A percentile compares a stretch with the other conserved stretches of the same genome.
phyloP scores from a whole-genome alignment of 2,329 filamentous ascomycete genomes.

The Fusarium graminum region DNA sequence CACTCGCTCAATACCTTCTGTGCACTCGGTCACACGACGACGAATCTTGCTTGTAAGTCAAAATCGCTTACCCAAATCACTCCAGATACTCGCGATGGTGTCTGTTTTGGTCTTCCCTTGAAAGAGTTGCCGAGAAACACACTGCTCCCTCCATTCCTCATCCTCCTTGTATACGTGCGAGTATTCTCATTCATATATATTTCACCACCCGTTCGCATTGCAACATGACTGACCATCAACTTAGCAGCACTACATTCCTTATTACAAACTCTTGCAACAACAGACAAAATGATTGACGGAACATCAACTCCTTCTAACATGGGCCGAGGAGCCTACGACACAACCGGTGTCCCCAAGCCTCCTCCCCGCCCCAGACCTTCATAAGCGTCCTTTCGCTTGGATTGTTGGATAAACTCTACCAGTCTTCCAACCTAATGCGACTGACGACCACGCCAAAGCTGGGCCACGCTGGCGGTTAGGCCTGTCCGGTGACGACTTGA shows the following conservation, averaged over 20 bases:
- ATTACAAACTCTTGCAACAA: slow-evolving; percentile 35
- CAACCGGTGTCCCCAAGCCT: slow-evolving; percentile 64
- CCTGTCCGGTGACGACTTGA: slow-evolving; percentile 38
- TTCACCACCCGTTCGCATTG: neutral
- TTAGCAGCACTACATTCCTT: slow-evolving; percentile 25
- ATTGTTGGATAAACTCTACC: slow-evolving; percentile 41
- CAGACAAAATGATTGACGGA: slow-evolving; percentile 55
- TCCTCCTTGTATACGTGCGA: slow-evolving; percentile 9
- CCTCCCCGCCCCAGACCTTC: slow-evolving; percentile 58
- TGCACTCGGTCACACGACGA: slow-evolving; percentile 49
- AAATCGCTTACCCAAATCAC: slow-evolving; percentile 48
- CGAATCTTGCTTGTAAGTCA: slow-evolving; percentile 53
- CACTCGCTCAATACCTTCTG: slow-evolving; percentile 33
- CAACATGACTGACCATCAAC: slow-evolving; percentile 36
- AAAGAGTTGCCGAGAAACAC: slow-evolving; percentile 8
- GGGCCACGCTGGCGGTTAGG: slow-evolving; percentile 42
- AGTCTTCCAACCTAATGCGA: slow-evolving; percentile 33
- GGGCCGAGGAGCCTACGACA: slow-evolving; percentile 66
- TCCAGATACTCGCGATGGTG: slow-evolving; percentile 15
- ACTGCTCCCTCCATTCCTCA: neutral
- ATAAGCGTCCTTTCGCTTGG: slow-evolving; percentile 48
- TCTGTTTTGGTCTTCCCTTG: slow-evolving; percentile 14
- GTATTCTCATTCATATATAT: neutral
- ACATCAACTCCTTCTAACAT: slow-evolving; percentile 58
- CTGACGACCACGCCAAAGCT: slow-evolving; percentile 38